Evolutionary conservation across 1,139 yeast species (phyloP).

Genomic region (Pneumocystis sp.): DNA sequence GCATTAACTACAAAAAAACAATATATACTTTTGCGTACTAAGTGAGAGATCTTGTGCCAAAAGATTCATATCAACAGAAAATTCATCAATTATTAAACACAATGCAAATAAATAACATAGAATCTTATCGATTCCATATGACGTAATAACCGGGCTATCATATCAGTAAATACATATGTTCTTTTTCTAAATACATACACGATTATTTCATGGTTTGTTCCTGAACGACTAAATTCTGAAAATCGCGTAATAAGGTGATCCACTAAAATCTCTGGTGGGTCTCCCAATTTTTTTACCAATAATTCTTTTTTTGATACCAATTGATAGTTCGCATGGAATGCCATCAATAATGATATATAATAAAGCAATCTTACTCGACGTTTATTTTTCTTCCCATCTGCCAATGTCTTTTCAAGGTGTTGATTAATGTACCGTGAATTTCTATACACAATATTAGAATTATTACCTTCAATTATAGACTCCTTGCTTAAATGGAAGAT

Average conservation of each 20-base stretch:
- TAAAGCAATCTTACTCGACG: slow-evolving; percentile 44
- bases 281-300: slow-evolving; percentile 45
- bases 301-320: slow-evolving; percentile 39
- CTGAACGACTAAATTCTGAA: slow-evolving; percentile 43
- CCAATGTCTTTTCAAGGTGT: slow-evolving; percentile 31
- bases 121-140: slow-evolving; percentile 72
- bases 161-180: slow-evolving; percentile 20
- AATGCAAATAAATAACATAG: slow-evolving; percentile 63
- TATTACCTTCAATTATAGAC: too few species aligned
- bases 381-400: slow-evolving; percentile 14
- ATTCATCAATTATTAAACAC: slow-evolving; percentile 62
- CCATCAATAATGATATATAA: slow-evolving; percentile 65
- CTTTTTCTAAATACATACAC: slow-evolving; percentile 18
- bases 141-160: slow-evolving; percentile 55
- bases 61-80: slow-evolving; percentile 60
- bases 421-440: slow-evolving; percentile 41
- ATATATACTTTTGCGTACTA: slow-evolving; percentile 56
- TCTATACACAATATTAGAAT: slow-evolving; percentile 15
- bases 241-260: slow-evolving; percentile 61
- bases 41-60: slow-evolving; percentile 72
- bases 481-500: slow-evolving; percentile 11
- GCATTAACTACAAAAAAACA: neutral
- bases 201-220: slow-evolving; percentile 40
- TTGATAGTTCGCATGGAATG: slow-evolving; percentile 63
- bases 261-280: slow-evolving; percentile 58